Conservation (phyloP, 768 basidiomycete species). For the Pleurotus cornucopiae region DNA sequence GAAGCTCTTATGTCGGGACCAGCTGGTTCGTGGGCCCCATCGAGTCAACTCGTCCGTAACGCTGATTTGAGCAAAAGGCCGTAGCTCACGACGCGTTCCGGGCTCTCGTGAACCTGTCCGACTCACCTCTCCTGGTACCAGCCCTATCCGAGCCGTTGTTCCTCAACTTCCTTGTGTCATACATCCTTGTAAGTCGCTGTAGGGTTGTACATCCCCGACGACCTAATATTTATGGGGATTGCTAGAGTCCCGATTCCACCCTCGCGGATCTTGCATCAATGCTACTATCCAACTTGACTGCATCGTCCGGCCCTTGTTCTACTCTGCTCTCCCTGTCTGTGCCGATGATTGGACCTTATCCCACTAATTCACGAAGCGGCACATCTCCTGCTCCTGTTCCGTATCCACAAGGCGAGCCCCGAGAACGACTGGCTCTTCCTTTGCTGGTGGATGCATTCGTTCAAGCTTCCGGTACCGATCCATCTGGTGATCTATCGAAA, state of each 20-base stretch:
- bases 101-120: slow-evolving; percentile 90
- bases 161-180: slow-evolving; percentile 79
- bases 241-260: slow-evolving; percentile 82
- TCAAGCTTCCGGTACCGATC: slow-evolving; percentile 58
- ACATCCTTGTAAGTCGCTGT: slow-evolving; percentile 69
- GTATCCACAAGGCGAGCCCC: slow-evolving; percentile 52
- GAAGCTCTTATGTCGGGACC: slow-evolving; percentile 85
- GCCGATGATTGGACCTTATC: slow-evolving; percentile 58
- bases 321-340: slow-evolving; percentile 64
- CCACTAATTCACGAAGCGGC: slow-evolving; percentile 76
- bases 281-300: slow-evolving; percentile 92
- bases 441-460: slow-evolving; percentile 89
- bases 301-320: slow-evolving; percentile 64
- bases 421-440: slow-evolving; percentile 63
- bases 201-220: background rate
- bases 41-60: background rate
- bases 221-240: slow-evolving; percentile 1
- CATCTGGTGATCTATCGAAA: slow-evolving; percentile 42
- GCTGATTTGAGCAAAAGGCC: slow-evolving; percentile 42
- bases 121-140: slow-evolving; percentile 64
- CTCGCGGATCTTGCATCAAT: slow-evolving; percentile 96
- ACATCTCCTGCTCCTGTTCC: slow-evolving; percentile 74
- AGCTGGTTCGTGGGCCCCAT: slow-evolving; percentile 48
- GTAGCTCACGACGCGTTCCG: slow-evolving; percentile 94
- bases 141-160: slow-evolving; percentile 71